Evolutionary conservation across 164 flowering plant species (phyloP), one percentile per base, ranked within the genome.

Genomic region (Vitis rupestris): DNA sequence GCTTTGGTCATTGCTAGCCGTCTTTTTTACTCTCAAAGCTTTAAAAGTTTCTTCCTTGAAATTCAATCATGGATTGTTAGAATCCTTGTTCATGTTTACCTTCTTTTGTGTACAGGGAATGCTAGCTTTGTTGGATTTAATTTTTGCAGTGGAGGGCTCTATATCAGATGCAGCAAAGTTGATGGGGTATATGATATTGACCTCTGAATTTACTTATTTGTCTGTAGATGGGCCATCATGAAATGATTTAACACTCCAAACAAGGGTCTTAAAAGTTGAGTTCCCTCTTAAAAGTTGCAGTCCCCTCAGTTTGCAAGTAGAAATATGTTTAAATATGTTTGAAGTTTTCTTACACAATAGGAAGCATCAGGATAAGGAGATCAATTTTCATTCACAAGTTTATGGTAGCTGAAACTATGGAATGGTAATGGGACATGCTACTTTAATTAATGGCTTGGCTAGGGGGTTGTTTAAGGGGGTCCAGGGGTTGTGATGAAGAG

Each of bases 81-180:
- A 53, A 49, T 51, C 19, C 59, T 58, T 59, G 37, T 31, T 53
- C 37, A 37, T 30, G 23, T 50, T 64, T 63, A 2, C 11, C 60
- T 64, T 49, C n/a, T 48, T 63, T 61, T 63, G 61, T 60, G 52
- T 37, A 16, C 75, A 88, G 98, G 98, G 98, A 78, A 87, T 94
- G 98, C 90, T 82, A 82, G 95, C 97, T 68, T 77, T 94, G 54
- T 74, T 94, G 79, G 98, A 94, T 78, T 77, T 94, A 7, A 82
- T 94, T 48, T 79, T 69, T 76, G 94, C 95, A 10, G 86, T 86
- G 65, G 87, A 81, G 23, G 98, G 97, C 27, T 94, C 97, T 64
- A 80, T 94, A 13, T 74, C 94, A 44, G 93, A 90, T 47, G 85
- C 98, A 65, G 93, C 97, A 23, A 89, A 87, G 79, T 71, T 74